phyloP scores from a whole-genome alignment of 2,329 filamentous ascomycete genomes.

The Botrytis deweyae region DNA sequence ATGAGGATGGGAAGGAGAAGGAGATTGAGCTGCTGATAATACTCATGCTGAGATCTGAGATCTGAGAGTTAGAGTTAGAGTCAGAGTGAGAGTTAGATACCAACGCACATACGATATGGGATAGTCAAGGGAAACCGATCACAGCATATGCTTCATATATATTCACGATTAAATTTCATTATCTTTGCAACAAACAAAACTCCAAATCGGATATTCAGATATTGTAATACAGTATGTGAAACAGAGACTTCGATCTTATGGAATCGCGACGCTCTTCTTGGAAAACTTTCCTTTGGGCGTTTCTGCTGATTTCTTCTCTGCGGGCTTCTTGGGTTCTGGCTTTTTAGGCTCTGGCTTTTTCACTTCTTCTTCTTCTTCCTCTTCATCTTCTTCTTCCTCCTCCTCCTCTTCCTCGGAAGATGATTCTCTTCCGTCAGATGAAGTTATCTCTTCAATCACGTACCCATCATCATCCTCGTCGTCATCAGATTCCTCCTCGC shows the following conservation, averaged over 20 bases:
- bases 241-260: not conserved
- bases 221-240: not conserved
- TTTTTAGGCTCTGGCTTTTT: slow-evolving; percentile 11
- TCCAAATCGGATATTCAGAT: not conserved
- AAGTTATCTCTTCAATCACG: slow-evolving; percentile 19
- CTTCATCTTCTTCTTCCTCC: accelerated
- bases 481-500: slow-evolving; percentile 8
- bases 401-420: slow-evolving; percentile 5
- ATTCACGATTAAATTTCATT: not conserved
- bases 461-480: slow-evolving; percentile 13
- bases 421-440: slow-evolving; percentile 9
- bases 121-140: not conserved
- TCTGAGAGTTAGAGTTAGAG: no score
- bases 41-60: not conserved
- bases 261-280: slow-evolving; percentile 14
- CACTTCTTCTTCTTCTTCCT: not conserved
- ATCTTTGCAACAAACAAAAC: not conserved
- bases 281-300: not conserved
- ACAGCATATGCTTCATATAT: not conserved
- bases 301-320: not conserved
- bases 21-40: not conserved
- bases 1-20: not conserved
- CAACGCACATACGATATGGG: not conserved
- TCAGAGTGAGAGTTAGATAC: not conserved
- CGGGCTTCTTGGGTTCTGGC: not conserved